Base-by-base conservation (phyloP, 257 asterid species). In the Solanum piurae region DNA sequence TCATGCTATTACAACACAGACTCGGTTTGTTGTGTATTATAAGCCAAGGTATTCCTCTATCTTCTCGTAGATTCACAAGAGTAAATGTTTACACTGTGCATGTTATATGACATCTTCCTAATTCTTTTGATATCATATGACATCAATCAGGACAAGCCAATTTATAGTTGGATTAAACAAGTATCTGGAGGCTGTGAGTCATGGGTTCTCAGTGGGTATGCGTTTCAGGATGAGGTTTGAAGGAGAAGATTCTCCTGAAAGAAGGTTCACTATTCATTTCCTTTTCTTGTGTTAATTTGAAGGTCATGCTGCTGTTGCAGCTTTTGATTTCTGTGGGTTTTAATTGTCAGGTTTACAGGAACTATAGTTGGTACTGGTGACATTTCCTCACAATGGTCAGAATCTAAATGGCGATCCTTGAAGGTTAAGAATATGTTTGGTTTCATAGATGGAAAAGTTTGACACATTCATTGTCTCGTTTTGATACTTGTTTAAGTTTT, bases 201-300 rank as follows among this genome's bases (percentile, higher is more conserved):
- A 90, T 46, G 92, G 90, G 52, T 93, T 90, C 87, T 90, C 95
- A 2, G 94, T 95, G 64, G 98, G 98, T 52, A 91, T 90, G 96
- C 96, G 98, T 71, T 95, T 95, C 91, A 94, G 89, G 88, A 95
- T 95, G 98, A 92, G 93, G 89, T 95, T 95, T 80, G 97, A 93
- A 92, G 98, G 95, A 86, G 98, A 94, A 92, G 98, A 95, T 88
- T 91, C 98, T 88, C 98, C 98, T 3, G 98, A 95, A 92, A 92
- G 94, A 91, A 93, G 95, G 95, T 93, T 82, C 44, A 1, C 16
- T 60, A 2, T 71, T 55, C 31, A 20, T 52, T 9, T 36, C 10
- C 66, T 86, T 75, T 62, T 49, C 42, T 83, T 33, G 12, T n/a
- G 69, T 49, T 49, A 27, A 82, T 82, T 82, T 55, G 73, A 44